phyloP scores from a whole-genome alignment of 2,329 filamentous ascomycete genomes.

The Trichoderma koningiopsis region DNA sequence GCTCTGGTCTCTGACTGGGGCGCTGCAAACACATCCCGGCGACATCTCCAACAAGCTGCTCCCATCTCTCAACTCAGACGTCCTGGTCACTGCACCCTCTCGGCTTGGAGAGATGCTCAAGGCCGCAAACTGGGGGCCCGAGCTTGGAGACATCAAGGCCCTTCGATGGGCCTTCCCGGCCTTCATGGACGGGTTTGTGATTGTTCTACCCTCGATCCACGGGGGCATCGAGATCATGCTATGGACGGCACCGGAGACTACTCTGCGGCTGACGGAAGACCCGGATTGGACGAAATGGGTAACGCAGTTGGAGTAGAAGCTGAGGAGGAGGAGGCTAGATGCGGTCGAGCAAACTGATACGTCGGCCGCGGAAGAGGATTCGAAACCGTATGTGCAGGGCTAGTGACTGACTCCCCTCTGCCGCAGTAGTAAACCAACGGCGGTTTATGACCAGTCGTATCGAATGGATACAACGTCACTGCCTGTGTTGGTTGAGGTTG shows the following conservation, averaged over 20 bases:
- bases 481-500: not conserved
- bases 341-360: slow-evolving; percentile 9
- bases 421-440: slow-evolving; percentile 1
- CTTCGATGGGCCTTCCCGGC: slow-evolving; percentile 25
- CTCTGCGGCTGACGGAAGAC: slow-evolving; percentile 16
- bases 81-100: slow-evolving; percentile 22
- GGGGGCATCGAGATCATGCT: slow-evolving; percentile 26
- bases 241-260: slow-evolving; percentile 25
- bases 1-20: slow-evolving; percentile 24
- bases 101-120: slow-evolving; percentile 23
- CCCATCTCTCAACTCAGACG: slow-evolving; percentile 23
- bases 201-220: slow-evolving; percentile 22
- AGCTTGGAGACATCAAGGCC: slow-evolving; percentile 24
- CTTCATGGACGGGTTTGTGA: slow-evolving; percentile 24
- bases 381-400: not conserved
- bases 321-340: not conserved
- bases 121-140: slow-evolving; percentile 19
- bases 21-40: slow-evolving; percentile 18
- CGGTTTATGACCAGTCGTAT: slow-evolving; percentile 17
- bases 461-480: not conserved
- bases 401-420: slow-evolving; percentile 12
- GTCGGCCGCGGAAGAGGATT: not conserved
- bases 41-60: slow-evolving; percentile 20
- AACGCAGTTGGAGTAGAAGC: slow-evolving; percentile 23
- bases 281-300: slow-evolving; percentile 25